Evolutionary conservation across 2,329 filamentous ascomycete genomes (phyloP), one percentile per base, ranked within the genome.

Genomic region (Penicillium brasilianum): DNA sequence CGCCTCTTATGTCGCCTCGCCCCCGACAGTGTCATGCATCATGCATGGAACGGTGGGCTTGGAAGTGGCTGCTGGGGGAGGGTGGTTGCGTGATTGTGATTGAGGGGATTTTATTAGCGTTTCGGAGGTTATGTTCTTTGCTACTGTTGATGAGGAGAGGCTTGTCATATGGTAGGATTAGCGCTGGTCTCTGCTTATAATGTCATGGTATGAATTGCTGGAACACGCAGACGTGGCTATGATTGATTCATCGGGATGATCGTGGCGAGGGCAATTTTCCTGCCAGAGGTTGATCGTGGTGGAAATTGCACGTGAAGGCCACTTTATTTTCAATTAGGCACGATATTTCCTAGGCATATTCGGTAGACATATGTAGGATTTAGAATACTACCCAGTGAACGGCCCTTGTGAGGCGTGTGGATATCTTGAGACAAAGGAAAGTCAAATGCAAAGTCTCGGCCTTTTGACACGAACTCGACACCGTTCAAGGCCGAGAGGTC

Each of bases 11-110:
- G 18, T 25, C 49, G 32, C 10, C 49, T 52, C 49, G 10, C n/a
- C 37, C 28, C 46, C 16, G 32, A 32, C 49, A 32, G 51, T 54
- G 51, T 43, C 51, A 43, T 54, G 51, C 51, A 54, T 43, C 36
- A 54, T 54, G 37, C 51, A 54, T 54, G 25, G 51, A 20, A 20
- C 37, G 37, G 51, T 43, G 20, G 51, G 20, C 32, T 51, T 51
- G 32, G n/a, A 13, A 5, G 11, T 20, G 16, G 43, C 20, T 49
- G 16, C 25, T 49, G 32, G 22, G 43, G 7, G 22, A 22, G 7
- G 43, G 14, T 28, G 43, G 22, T 28, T 43, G 39, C 18, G 39
- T 43, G 39, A 28, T 46, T 28, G 22, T 25, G 11, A 6, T 48
- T 30, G 16, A 11, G 14, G 5, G 9, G 22, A 11, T n/a, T 18